These are phyloP conservation scores for Hansenula anomala DNA, from an alignment of 1,139 yeast genomes.

Conservation along the genomic window DNA sequence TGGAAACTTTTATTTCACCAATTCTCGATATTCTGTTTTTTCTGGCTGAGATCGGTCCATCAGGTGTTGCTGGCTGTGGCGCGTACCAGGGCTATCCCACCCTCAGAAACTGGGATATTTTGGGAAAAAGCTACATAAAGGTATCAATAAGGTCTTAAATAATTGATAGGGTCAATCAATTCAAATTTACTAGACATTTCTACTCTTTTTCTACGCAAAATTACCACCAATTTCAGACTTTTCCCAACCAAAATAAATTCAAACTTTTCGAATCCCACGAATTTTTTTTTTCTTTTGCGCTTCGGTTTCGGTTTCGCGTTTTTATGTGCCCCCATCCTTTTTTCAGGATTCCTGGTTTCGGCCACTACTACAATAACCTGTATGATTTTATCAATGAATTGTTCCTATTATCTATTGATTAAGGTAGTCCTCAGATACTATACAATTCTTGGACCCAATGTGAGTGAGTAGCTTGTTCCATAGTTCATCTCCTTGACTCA, in stretches of 20 bases:
- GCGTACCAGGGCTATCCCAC: neutral
- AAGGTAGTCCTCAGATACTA: constrained; percentile 11
- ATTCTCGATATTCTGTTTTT: neutral
- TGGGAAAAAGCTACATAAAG: too few species aligned
- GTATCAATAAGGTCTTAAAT: too few species aligned
- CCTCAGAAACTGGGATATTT: too few species aligned
- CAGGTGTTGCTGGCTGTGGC: neutral
- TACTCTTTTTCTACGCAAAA: too few species aligned
- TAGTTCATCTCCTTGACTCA: constrained; percentile 40
- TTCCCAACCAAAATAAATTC: too few species aligned
- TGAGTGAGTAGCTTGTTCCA: constrained; percentile 51
- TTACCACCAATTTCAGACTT: too few species aligned
- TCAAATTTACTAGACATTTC: too few species aligned
- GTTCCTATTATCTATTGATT: neutral
- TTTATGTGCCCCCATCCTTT: neutral
- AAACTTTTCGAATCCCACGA: too few species aligned
- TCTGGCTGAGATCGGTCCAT: neutral
- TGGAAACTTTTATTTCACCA: too few species aligned
- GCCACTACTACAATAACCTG: neutral
- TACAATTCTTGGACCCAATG: constrained; percentile 23
- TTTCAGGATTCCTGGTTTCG: neutral
- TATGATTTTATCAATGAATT: neutral
- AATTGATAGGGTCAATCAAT: too few species aligned
- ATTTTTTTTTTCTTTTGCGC: too few species aligned
- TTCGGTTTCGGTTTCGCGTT: too few species aligned